Evolutionary conservation across 805 yeast genomes (phyloP), one percentile per base, ranked within the genome.

Genomic region (Diddensiella transvaalensis): DNA sequence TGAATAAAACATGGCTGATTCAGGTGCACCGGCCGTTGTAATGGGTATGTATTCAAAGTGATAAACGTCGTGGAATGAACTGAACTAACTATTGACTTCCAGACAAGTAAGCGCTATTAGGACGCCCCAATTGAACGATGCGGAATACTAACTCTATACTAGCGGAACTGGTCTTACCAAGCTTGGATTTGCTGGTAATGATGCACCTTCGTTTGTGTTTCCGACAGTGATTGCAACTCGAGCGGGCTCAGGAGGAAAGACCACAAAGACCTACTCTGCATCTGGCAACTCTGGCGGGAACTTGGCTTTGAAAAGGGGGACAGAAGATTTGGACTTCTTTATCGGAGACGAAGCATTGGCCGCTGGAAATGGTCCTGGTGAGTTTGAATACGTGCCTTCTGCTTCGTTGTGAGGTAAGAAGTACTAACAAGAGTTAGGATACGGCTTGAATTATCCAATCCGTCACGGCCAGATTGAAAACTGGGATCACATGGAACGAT

Each of bases 401-500:
- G 11, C 8, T 11, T 15, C 11, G 17, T 15, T 26, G n/a, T 4
- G 13, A 13, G 29, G 17, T 32, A n/a, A n/a, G n/a, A n/a, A n/a
- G n/a, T n/a, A n/a, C n/a, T n/a, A n/a, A n/a, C n/a, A n/a, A n/a
- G n/a, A n/a, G 19, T 10, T 15, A 54, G 75, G 87, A 23, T 93
- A 93, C 69, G 84, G 90, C 23, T 73, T 93, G 50, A 79, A 82
- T 54, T 93, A 93, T 63, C 99, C 99, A 17, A 89, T 93, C 52
- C 85, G 89, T 68, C 99, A 93, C 64, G 99, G 99, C 22, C 99
- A 93, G 73, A 85, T 93, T 54, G 99, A 93, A 68, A 88, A 93
- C 68, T 93, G 99, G 99, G 99, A 93, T 71, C 97, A 93, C 65
- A 93, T 93, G 99, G 99, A 93, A 69, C 78, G 99, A 65, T 91